Evolutionary conservation across 1,284 basidiomycete genomes (phyloP).

Genomic region (Ganoderma multipileum): DNA sequence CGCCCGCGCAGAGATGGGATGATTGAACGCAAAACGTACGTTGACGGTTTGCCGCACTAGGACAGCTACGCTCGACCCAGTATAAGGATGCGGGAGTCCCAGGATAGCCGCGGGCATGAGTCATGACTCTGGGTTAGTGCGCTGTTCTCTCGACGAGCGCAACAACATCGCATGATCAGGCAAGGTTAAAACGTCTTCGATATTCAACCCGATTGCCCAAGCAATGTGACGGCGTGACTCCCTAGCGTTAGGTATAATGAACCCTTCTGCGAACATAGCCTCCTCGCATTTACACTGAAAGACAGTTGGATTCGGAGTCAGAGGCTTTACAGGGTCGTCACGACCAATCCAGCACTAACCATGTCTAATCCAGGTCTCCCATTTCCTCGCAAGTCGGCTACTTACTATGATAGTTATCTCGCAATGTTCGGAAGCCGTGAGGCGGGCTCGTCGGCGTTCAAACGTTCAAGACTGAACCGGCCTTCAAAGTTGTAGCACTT

Average conservation of each 20-base stretch:
- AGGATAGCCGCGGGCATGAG: not conserved
- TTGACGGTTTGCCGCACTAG: conserved; percentile 3
- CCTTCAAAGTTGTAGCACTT: no score
- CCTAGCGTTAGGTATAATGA: not conserved
- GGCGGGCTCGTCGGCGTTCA: no score
- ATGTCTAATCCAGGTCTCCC: no score
- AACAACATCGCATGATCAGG: not conserved
- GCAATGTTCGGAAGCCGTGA: no score
- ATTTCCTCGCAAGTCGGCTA: no score
- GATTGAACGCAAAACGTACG: not conserved
- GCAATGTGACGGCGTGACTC: not conserved
- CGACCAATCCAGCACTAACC: no score
- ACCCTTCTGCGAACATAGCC: not conserved
- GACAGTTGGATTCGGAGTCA: not conserved
- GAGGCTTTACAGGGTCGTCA: not conserved
- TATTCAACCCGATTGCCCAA: not conserved
- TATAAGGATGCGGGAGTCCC: not conserved
- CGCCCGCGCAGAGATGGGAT: not conserved
- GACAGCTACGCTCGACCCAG: not conserved
- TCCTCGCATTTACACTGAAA: not conserved
- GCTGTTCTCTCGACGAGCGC: not conserved
- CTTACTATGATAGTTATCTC: no score
- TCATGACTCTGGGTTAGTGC: not conserved
- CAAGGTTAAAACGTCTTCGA: not conserved
- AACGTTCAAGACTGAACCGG: no score